phyloP scores from a whole-genome alignment of 2,329 filamentous ascomycete genomes.

The Bertia moriformis region DNA sequence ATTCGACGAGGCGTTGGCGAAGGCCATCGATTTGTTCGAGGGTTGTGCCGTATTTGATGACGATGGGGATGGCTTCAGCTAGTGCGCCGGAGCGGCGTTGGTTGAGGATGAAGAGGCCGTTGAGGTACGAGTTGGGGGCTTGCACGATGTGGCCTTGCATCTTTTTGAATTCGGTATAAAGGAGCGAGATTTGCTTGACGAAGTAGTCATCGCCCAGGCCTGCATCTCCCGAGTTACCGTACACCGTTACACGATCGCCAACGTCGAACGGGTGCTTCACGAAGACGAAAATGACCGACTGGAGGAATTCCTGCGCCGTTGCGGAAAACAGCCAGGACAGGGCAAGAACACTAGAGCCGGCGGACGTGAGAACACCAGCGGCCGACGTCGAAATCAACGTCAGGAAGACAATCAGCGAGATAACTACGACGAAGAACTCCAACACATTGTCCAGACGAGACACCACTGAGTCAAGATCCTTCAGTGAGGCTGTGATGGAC shows the following conservation, averaged over 20 bases:
- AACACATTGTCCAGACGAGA: conserved; percentile 80
- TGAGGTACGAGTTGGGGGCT: conserved; percentile 57
- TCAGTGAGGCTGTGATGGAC: conserved; percentile 83
- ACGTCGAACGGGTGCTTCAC: conserved; percentile 63
- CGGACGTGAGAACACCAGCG: conserved; percentile 78
- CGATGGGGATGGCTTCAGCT: conserved; percentile 49
- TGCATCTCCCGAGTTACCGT: conserved; percentile 37
- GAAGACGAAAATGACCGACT: conserved; percentile 57
- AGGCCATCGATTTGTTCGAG: conserved; percentile 54
- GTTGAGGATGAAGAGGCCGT: conserved; percentile 57
- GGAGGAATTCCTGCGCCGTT: conserved; percentile 56
- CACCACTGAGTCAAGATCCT: conserved; percentile 88
- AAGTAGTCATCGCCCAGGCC: conserved; percentile 51
- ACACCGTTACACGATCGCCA: conserved; percentile 56
- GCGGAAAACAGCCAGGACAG: conserved; percentile 77
- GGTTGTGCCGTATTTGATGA: conserved; percentile 56
- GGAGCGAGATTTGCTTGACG: conserved; percentile 51
- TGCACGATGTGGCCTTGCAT: conserved; percentile 58
- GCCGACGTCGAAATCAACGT: conserved; percentile 80
- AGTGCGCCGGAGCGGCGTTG: conserved; percentile 54
- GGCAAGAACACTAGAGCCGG: conserved; percentile 74
- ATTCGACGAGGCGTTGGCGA: conserved; percentile 45
- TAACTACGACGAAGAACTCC: conserved; percentile 68
- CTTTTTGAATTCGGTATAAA: conserved; percentile 62
- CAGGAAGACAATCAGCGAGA: conserved; percentile 74